Base-by-base conservation (phyloP, 106 monocot genomes). In the Apostasia ramifera region DNA sequence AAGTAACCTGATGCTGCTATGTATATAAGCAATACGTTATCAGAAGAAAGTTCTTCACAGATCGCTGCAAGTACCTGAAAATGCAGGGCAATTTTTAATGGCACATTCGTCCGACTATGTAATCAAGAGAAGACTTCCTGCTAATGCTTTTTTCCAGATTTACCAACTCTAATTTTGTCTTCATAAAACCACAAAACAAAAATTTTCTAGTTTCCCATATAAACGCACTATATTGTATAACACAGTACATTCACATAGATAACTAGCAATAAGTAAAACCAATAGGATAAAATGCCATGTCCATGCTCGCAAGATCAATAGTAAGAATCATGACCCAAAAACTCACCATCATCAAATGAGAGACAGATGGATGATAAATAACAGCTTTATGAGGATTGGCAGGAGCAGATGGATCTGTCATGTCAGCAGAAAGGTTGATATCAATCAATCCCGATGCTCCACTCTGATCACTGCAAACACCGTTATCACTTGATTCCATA, bases 1-100 rank as follows among this genome's bases (percentile, higher is more conserved):
- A 70, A 70, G 37, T 11, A 73, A 97, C 95, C 95, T 84, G 95
- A 86, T 75, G 89, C 92, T 54, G 95, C 92, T 53, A 97, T 73
- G 62, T 97, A 97, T 55, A 97, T 71, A 39, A 97, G 81, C 60
- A 97, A 71, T 55, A 92, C 75, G 59, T 82, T 72, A 65, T 97
- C 95, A 14, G 81, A 61, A 70, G 92, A 70, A 47, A 97, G 80
- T 26, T 89, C 83, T 85, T 97, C 89, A 69, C 84, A 86, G 11
- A 86, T 79, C 45, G 89, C 68, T 55, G 89, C 92, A 66, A 87
- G 70, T 58, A 92, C 87, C 97, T 97, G 82, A 42, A 73, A 65
- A 73, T 53, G 7, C 8, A 26, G 7, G 7, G 3, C 8, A 8
- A 15, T 37, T 11, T 26, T 48, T 63, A 12, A 63, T 65, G 26